Evolutionary conservation across 768 basidiomycete species (phyloP), one percentile per base, ranked within the genome.

Genomic region (Neoboletus subvelutipes): DNA sequence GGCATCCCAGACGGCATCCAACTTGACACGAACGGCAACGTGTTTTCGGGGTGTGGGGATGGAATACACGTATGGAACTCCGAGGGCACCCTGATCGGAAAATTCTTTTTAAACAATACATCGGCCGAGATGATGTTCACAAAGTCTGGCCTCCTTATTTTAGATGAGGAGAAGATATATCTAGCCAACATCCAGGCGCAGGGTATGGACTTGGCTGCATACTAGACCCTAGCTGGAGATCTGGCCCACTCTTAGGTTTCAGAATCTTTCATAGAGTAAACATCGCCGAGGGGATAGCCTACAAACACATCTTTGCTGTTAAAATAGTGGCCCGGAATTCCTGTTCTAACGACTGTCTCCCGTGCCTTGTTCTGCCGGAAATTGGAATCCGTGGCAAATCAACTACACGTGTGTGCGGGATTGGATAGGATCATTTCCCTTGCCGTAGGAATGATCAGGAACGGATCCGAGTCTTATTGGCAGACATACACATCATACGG

Each of bases 1-100:
- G 88, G 87, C 1, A 71, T 84, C 31, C 81, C 87, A 7, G 87
- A 90, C 57, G 88, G 88, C 12, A 69, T 89, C 11, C 83, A 86
- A 63, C 75, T 86, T 1, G 89, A 91, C 62, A 73, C 73, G 5
- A 67, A 77, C 0, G 86, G 86, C 0, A 89, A 90, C 59, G 80
- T 90, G 0, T 90, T 83, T 65, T 74, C 83, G 3, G 84, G 83
- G 1, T 82, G 81, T 55, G 86, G 82, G 17, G 88, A 90, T 57
- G 87, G 87, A 39, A 81, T 82, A 0, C 81, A 88, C 22, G 84
- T 87, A 8, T 84, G 82, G 79, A 77, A 80, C 59, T 51, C 73
- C 7, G 63, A 77, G 18, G 86, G 86, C 0, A 79, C 76, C 1
- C 75, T 88, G 0, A 47, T 31, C 46, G 46, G 46, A 31, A 47